Evolutionary conservation across 768 basidiomycete genomes (phyloP).

Genomic region (Leccinellum rugosiceps): DNA sequence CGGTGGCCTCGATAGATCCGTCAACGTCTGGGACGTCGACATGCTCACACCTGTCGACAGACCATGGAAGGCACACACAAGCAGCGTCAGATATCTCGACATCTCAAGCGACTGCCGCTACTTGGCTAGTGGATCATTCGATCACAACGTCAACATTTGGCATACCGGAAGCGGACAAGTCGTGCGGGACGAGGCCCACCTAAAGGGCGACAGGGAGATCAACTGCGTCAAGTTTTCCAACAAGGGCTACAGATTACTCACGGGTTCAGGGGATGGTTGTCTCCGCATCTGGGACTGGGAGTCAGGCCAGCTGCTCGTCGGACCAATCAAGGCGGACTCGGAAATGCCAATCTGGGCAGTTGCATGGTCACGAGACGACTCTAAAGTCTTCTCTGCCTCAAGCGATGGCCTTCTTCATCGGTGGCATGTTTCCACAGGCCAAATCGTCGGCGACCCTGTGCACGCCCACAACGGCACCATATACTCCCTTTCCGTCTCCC

Average conservation of each 20-base stretch:
- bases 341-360: slow-evolving; percentile 27
- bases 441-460: slow-evolving; percentile 20
- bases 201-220: slow-evolving; percentile 24
- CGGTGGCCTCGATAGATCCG: slow-evolving; percentile 29
- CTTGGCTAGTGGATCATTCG: slow-evolving; percentile 29
- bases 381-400: slow-evolving; percentile 26
- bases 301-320: slow-evolving; percentile 24
- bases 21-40: slow-evolving; percentile 32
- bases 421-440: slow-evolving; percentile 23
- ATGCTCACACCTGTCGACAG: slow-evolving; percentile 9
- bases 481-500: slow-evolving; percentile 26
- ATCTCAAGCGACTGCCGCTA: slow-evolving; percentile 28
- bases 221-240: slow-evolving; percentile 28
- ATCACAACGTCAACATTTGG: slow-evolving; percentile 31
- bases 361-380: slow-evolving; percentile 30
- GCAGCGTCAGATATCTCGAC: slow-evolving; percentile 29
- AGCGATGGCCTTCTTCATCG: slow-evolving; percentile 22
- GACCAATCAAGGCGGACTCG: slow-evolving; percentile 20
- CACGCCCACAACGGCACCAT: slow-evolving; percentile 24
- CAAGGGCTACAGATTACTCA: slow-evolving; percentile 25
- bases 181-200: slow-evolving; percentile 21
- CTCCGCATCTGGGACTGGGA: slow-evolving; percentile 30
- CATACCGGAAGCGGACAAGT: slow-evolving; percentile 26
- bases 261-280: slow-evolving; percentile 28
- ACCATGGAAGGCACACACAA: slow-evolving; percentile 24